A percentile compares a stretch with the other conserved stretches of the same genome.
These are phyloP conservation scores for Coemansia sp. DNA, from an alignment of 192 early-diverging fungal species.

Conservation along the genomic window DNA sequence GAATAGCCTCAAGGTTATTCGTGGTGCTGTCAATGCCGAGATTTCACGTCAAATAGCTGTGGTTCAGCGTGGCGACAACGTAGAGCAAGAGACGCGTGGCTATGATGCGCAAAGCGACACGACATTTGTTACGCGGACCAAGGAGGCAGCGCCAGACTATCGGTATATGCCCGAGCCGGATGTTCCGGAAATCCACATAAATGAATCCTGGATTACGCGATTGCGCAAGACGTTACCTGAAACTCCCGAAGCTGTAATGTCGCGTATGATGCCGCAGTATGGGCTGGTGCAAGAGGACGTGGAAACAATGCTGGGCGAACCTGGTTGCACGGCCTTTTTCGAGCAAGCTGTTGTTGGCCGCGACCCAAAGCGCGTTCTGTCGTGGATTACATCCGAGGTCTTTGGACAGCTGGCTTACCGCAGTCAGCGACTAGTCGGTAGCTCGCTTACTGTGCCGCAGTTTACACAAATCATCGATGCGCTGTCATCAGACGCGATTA, in stretches of 20 bases:
- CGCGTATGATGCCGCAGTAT: constrained; percentile 62
- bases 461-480: constrained; percentile 66
- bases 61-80: constrained; percentile 55
- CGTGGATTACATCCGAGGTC: constrained; percentile 57
- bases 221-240: constrained; percentile 63
- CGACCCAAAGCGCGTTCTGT: constrained; percentile 34
- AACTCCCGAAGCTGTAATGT: constrained; percentile 64
- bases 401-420: constrained; percentile 55
- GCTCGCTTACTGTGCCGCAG: constrained; percentile 56
- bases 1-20: constrained; percentile 69
- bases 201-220: constrained; percentile 49
- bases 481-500: constrained; percentile 57
- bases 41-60: constrained; percentile 68
- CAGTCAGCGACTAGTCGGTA: constrained; percentile 25
- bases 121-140: constrained; percentile 72
- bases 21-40: constrained; percentile 80
- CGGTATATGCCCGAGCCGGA: constrained; percentile 83
- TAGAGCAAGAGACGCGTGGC: constrained; percentile 79
- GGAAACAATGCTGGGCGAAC: constrained; percentile 67
- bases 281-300: constrained; percentile 59
- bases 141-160: constrained; percentile 88
- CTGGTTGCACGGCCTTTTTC: constrained; percentile 74
- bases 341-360: constrained; percentile 58
- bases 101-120: constrained; percentile 62
- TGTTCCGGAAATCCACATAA: constrained; percentile 29